These are phyloP conservation scores for Candida tetrigidarum DNA, from an alignment of 1,139 yeast species.

Conservation along the genomic window DNA sequence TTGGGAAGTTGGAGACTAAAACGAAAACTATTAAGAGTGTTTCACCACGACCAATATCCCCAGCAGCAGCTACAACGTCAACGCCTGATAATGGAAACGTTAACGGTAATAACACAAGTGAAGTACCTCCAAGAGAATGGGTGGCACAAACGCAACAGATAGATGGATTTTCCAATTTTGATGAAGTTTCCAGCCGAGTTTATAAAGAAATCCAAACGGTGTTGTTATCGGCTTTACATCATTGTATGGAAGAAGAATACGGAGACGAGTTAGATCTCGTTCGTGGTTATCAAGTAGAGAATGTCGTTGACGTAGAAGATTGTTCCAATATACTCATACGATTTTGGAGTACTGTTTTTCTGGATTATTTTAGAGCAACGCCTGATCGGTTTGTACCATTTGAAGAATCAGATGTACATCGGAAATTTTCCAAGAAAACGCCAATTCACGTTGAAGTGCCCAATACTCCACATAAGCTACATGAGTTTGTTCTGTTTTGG, in stretches of 20 bases:
- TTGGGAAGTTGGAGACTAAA: constrained; percentile 19
- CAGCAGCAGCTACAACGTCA: neutral
- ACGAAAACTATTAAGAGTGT: neutral
- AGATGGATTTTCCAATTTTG: constrained; percentile 9
- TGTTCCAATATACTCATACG: constrained; percentile 46
- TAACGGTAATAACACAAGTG: neutral
- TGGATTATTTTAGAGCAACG: constrained; percentile 39
- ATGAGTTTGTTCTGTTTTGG: constrained; percentile 58
- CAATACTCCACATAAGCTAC: constrained; percentile 25
- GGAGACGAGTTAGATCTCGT: constrained; percentile 59
- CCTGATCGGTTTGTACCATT: constrained; percentile 28
- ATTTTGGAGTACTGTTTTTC: constrained; percentile 64
- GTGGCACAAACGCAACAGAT: constrained; percentile 14
- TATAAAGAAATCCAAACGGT: constrained; percentile 48
- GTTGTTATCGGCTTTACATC: constrained; percentile 51
- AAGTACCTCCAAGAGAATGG: constrained; percentile 18
- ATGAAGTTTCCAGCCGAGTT: constrained; percentile 18
- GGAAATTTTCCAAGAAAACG: constrained; percentile 22
- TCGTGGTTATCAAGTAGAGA: constrained; percentile 46
- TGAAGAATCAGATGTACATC: constrained; percentile 24
- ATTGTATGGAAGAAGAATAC: constrained; percentile 56
- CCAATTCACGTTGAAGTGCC: constrained; percentile 36
- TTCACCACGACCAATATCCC: neutral
- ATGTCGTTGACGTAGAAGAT: constrained; percentile 40
- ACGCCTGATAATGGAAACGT: neutral